Conservation (phyloP, 1,284 basidiomycete species). For the Nidula niveotomentosa region DNA sequence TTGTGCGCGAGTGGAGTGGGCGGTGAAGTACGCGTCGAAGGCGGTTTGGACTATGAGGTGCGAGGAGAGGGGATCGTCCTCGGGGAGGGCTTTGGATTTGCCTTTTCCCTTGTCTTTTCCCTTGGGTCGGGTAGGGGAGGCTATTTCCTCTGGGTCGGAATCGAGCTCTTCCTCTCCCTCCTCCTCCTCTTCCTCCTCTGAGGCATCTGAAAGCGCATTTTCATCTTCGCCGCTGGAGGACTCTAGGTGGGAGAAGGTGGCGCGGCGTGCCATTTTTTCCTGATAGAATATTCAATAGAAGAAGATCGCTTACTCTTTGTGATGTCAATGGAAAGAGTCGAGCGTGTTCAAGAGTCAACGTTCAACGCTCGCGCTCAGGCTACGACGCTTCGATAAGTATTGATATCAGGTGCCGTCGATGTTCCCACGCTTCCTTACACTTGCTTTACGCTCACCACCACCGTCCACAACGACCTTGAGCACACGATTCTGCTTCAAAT, state of each 20-base stretch:
- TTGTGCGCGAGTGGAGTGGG: constrained; percentile 57
- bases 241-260: background rate
- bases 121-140: constrained; percentile 13
- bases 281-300: background rate
- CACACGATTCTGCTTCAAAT: no score
- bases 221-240: background rate
- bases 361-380: no score
- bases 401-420: no score
- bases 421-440: no score
- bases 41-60: constrained; percentile 49
- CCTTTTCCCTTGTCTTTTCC: constrained; percentile 14
- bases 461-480: no score
- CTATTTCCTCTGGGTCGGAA: constrained; percentile 16
- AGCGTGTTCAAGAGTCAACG: no score
- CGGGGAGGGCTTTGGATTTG: background rate
- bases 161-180: background rate
- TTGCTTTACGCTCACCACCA: no score
- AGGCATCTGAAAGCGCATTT: constrained; percentile 2
- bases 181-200: constrained; percentile 1
- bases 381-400: no score
- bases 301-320: no score
- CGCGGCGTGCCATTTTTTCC: background rate
- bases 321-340: no score
- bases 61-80: constrained; percentile 6
- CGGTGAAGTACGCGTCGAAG: constrained; percentile 85